A percentile compares a stretch with the other conserved stretches of the same genome.
These are phyloP conservation scores for Fusarium sp. DNA, from an alignment of 2,329 filamentous ascomycete species.

Conservation along the genomic window DNA sequence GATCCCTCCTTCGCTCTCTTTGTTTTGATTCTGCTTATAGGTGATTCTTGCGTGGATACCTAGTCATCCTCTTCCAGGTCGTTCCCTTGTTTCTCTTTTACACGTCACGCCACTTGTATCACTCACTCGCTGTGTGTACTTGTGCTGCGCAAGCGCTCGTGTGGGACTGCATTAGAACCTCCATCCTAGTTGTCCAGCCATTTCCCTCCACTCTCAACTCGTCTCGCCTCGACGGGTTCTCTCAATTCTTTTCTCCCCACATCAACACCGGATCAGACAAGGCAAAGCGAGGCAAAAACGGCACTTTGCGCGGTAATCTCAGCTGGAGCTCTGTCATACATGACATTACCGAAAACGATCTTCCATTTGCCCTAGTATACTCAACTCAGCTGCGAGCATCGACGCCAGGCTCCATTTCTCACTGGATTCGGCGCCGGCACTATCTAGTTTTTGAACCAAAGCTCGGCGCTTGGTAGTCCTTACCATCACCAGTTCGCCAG, in stretches of 20 bases:
- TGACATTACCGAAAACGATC: conserved; percentile 32
- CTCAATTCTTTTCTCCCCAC: conserved; percentile 41
- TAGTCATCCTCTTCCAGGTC: conserved; percentile 8
- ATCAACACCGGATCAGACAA: conserved; percentile 29
- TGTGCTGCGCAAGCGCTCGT: conserved; percentile 25
- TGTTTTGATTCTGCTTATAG: conserved; percentile 9
- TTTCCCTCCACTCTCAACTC: conserved; percentile 27
- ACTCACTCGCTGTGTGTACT: conserved; percentile 31
- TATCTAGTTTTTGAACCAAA: conserved; percentile 22
- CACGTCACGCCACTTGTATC: conserved; percentile 40
- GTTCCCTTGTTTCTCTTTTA: conserved; percentile 13
- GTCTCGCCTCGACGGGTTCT: conserved; percentile 35
- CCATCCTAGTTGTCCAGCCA: conserved; percentile 36
- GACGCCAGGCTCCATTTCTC: conserved; percentile 23
- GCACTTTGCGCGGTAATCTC: conserved; percentile 45
- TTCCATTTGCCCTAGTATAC: conserved; percentile 19
- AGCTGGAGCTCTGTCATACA: conserved; percentile 40
- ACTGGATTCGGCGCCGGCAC: conserved; percentile 27
- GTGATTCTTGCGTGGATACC: conserved; percentile 10
- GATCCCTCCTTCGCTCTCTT: conserved; percentile 15
- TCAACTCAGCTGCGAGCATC: conserved; percentile 31
- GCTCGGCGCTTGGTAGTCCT: conserved; percentile 21
- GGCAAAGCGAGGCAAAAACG: conserved; percentile 31
- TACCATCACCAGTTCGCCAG: conserved; percentile 23
- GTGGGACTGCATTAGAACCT: conserved; percentile 42